Evolutionary conservation across 805 yeast genomes (phyloP).

Genomic region (Cyberlindnera amylophila): DNA sequence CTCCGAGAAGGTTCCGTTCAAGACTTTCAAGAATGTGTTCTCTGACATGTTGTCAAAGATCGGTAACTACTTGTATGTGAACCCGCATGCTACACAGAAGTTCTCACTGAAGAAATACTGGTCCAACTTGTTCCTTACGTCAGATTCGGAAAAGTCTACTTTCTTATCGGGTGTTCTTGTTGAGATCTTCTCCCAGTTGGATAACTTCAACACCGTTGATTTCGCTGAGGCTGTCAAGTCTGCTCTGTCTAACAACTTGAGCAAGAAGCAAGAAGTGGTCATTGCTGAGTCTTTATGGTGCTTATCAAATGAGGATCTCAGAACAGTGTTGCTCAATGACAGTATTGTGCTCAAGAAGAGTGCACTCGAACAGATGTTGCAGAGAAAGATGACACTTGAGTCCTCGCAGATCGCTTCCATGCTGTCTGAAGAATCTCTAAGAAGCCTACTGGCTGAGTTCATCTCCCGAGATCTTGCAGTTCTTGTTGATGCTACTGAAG

Average conservation of each 20-base stretch:
- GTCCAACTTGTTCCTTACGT: constrained; percentile 21
- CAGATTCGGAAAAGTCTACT: constrained; percentile 23
- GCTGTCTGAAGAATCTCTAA: not conserved
- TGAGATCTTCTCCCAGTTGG: constrained; percentile 35
- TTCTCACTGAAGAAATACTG: constrained; percentile 29
- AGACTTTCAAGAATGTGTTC: constrained; percentile 27
- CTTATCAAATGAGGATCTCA: constrained; percentile 15
- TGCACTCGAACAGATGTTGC: constrained; percentile 13
- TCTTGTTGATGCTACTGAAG: constrained; percentile 10
- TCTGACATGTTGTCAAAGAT: constrained; percentile 40
- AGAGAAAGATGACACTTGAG: constrained; percentile 18
- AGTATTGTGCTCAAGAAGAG: constrained; percentile 9
- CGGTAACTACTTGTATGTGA: constrained; percentile 36
- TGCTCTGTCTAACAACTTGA: constrained; percentile 4
- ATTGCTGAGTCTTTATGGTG: constrained; percentile 29
- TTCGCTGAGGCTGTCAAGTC: constrained; percentile 13
- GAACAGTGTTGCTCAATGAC: constrained; percentile 5
- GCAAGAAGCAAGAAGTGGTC: constrained; percentile 19
- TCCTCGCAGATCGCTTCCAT: not conserved
- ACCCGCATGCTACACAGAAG: constrained; percentile 13
- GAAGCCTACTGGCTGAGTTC: constrained; percentile 9
- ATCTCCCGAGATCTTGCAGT: constrained; percentile 16
- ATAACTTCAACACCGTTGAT: constrained; percentile 14
- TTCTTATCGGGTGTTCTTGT: constrained; percentile 32
- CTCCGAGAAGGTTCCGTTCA: constrained; percentile 22